A percentile compares a stretch with the other conserved stretches of the same genome.
Conservation (phyloP, 2,329 filamentous ascomycete species). For the Alternaria sp. region DNA sequence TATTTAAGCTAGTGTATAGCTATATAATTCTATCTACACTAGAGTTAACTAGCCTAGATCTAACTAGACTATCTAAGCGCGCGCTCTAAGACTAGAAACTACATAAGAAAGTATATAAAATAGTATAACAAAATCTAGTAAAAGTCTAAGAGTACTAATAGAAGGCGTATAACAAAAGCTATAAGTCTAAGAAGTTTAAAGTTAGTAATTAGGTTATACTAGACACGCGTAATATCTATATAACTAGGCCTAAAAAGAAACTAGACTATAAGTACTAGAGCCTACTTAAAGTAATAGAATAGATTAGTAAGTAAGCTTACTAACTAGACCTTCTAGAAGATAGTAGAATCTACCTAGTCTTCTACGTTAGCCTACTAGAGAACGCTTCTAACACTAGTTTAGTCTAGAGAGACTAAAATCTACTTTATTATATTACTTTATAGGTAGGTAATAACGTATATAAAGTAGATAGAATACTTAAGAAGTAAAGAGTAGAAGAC, state of each 20-base stretch:
- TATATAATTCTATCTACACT: no score
- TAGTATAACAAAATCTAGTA: not conserved
- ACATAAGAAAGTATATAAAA: not conserved
- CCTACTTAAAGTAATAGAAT: not conserved
- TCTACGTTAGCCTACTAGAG: not conserved
- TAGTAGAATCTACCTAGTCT: not conserved
- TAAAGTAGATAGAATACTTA: no score
- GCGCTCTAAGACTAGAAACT: not conserved
- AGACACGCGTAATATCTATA: no score
- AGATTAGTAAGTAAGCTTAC: not conserved
- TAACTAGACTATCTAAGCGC: not conserved
- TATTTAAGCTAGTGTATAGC: no score
- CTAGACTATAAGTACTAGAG: no score
- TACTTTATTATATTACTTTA: no score
- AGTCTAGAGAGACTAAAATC: not conserved
- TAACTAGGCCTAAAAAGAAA: no score
- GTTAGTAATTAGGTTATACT: no score
- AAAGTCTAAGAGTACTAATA: not conserved
- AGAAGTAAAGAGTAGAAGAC: no score
- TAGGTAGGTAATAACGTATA: no score
- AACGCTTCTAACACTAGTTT: not conserved
- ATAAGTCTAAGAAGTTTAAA: no score
- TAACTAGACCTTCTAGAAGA: not conserved
- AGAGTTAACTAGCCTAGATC: not conserved
- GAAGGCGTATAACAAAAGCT: not conserved